Conservation (phyloP, 2,329 filamentous ascomycete genomes). For the Fusarium pseudonygamai region DNA sequence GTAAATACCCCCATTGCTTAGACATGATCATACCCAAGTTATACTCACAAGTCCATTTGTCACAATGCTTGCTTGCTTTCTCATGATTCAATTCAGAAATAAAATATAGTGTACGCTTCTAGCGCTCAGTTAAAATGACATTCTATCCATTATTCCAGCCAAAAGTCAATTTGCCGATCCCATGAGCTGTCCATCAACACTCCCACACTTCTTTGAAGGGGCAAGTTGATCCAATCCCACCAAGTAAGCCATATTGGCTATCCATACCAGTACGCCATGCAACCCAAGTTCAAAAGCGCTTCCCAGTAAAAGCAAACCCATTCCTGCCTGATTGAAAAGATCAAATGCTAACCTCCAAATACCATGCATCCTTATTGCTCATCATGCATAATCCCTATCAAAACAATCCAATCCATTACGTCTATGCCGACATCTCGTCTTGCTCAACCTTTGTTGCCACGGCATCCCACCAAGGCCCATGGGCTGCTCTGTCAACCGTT, state of each 20-base stretch:
- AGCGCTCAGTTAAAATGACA: slow-evolving; percentile 2
- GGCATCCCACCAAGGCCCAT: slow-evolving; percentile 76
- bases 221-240: slow-evolving; percentile 6
- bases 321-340: slow-evolving; percentile 1
- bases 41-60: background rate
- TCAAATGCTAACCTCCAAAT: slow-evolving; percentile 26
- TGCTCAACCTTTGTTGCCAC: slow-evolving; percentile 66
- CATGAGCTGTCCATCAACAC: slow-evolving; percentile 5
- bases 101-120: background rate
- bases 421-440: slow-evolving; percentile 47
- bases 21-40: no score
- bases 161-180: slow-evolving; percentile 6
- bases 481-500: slow-evolving; percentile 72
- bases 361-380: slow-evolving; percentile 36
- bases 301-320: slow-evolving; percentile 18
- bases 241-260: slow-evolving; percentile 9
- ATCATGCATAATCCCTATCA: slow-evolving; percentile 18
- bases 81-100: background rate
- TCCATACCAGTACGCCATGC: slow-evolving; percentile 35
- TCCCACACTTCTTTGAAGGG: slow-evolving; percentile 4
- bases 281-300: slow-evolving; percentile 28
- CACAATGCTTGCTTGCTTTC: background rate
- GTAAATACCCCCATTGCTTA: background rate
- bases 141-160: slow-evolving; percentile 23
- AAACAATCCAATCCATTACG: background rate